A percentile compares a stretch with the other conserved stretches of the same genome.
phyloP scores from a whole-genome alignment of 2,329 filamentous ascomycete genomes.

The Cladosporium colombiae region DNA sequence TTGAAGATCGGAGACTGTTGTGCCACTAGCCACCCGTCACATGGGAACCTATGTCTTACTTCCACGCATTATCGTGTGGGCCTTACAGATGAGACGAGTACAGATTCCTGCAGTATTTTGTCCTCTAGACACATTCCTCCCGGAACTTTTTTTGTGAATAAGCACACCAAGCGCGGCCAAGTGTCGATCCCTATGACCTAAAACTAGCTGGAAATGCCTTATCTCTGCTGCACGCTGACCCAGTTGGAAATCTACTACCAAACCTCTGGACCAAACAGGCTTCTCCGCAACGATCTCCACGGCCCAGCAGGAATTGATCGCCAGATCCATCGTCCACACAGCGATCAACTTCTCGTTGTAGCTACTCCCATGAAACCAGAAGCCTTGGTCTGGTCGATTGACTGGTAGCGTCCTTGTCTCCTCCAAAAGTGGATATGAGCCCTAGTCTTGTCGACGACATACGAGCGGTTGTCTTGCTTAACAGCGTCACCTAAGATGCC shows the following conservation, averaged over 20 bases:
- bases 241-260: conserved; percentile 1
- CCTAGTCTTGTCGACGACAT: not conserved
- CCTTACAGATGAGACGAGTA: not conserved
- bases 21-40: conserved; percentile 1
- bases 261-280: not conserved
- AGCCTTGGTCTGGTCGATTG: not conserved
- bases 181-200: not conserved
- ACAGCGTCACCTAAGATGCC: conserved; percentile 6
- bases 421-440: not conserved
- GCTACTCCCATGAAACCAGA: conserved; percentile 13
- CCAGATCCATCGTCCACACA: conserved; percentile 5
- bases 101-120: not conserved
- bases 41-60: not conserved
- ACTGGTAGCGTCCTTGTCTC: not conserved
- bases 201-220: not conserved
- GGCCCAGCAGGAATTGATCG: not conserved
- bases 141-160: not conserved
- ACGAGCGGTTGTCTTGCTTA: not conserved
- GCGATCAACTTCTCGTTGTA: conserved; percentile 6
- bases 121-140: not conserved
- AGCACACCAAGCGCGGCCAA: conserved; percentile 8
- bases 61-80: not conserved
- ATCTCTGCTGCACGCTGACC: not conserved
- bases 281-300: conserved; percentile 11
- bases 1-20: no score